Conservation (phyloP, 192 early-diverging fungal genomes). For the Umbelopsis vinacea region DNA sequence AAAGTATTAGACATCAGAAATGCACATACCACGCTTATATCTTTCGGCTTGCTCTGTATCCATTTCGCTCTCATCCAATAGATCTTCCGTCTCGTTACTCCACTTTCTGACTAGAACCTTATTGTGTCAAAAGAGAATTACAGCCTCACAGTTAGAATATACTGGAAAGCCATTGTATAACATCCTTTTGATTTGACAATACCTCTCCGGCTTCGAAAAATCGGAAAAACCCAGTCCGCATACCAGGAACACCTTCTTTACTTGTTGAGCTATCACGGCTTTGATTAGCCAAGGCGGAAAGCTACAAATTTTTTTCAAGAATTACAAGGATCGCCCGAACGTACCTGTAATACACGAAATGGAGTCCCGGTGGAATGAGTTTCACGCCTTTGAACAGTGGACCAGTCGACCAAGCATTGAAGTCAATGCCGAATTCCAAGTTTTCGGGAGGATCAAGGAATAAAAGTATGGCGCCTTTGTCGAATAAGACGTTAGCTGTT, state of each 20-base stretch:
- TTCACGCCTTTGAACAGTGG: slow-evolving; percentile 92
- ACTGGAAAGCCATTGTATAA: background rate
- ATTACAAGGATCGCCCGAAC: slow-evolving; percentile 26
- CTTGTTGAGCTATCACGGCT: slow-evolving; percentile 38
- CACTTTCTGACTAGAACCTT: slow-evolving; percentile 85
- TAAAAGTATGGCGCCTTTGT: slow-evolving; percentile 78
- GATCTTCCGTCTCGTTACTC: slow-evolving; percentile 75
- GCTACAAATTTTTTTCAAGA: background rate
- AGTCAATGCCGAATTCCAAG: slow-evolving; percentile 91
- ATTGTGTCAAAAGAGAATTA: slow-evolving; percentile 27
- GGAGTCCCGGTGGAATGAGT: slow-evolving; percentile 91
- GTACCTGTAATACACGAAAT: slow-evolving; percentile 90
- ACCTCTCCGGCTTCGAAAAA: slow-evolving; percentile 71
- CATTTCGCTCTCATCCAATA: slow-evolving; percentile 55
- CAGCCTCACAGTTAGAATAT: background rate
- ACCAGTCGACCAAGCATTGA: slow-evolving; percentile 88
- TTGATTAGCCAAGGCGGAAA: background rate
- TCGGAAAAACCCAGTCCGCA: slow-evolving; percentile 79
- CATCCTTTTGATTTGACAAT: too few relatives aligned
- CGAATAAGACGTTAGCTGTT: slow-evolving; percentile 77
- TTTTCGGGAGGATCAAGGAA: slow-evolving; percentile 79
- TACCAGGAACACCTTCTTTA: slow-evolving; percentile 51
- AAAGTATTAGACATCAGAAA: background rate
- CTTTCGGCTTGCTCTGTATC: slow-evolving; percentile 67
- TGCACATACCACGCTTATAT: slow-evolving; percentile 58